Evolutionary conservation across 257 asterid species (phyloP), one percentile per base, ranked within the genome.

Genomic region (Ligustrum vulgare): DNA sequence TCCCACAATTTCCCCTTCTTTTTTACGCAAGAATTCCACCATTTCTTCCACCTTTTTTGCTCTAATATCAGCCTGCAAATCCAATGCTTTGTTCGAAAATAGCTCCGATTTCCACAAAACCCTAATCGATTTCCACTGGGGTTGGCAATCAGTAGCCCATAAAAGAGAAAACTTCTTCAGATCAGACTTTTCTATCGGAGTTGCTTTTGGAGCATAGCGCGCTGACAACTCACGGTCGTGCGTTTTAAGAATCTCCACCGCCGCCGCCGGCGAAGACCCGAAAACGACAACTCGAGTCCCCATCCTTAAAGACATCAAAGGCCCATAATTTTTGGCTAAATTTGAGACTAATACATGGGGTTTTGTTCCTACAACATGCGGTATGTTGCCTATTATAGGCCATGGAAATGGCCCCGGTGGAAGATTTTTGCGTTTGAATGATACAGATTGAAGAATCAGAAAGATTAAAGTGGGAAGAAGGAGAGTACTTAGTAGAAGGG

Each of bases 401-500:
- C 87, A 83, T 79, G 51, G 82, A 41, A 69, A 74, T 43, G 89
- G 87, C 2, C 87, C 89, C 8, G 89, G 87, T 60, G 89, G 89
- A 22, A 83, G 87, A 72, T 77, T 81, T 72, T 66, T 39, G 33
- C 18, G 22, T 25, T 67, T 67, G 3, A n/a, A 37, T 32, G 76
- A 51, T 31, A 70, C 43, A 34, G 69, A 37, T 6, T 37, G 69
- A 22, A 64, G 22, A 13, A 47, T 2, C 34, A 28, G 28, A 33
- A 28, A 73, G 78, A 79, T 54, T 28, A 73, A 18, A 36, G 65
- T 35, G 77, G 68, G 36, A 39, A 76, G 35, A 15, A 76, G 62
- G 35, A 76, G 58, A 65, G 71, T 5, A 43, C 31, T 28, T 28
- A 69, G 36, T 41, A 73, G 35, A 43, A 67, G 16, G 6, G 71